Evolutionary conservation across 345 rosid genomes (phyloP), one percentile per base, ranked within the genome.

Genomic region (Iberis pinnata): DNA sequence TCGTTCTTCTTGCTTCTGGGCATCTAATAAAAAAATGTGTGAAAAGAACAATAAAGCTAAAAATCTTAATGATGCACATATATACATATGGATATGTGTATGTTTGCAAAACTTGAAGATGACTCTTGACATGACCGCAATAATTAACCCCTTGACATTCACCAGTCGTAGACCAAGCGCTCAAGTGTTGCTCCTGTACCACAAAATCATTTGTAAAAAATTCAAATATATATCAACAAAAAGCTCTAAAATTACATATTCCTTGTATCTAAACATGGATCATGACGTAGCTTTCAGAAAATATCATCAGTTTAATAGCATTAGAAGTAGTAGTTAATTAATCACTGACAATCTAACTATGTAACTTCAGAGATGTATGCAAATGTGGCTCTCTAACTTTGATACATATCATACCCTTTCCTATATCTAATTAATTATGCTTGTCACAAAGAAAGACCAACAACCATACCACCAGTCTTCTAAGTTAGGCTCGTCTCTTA

Each of bases 91-190:
- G 11, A 37, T 37, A 49, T 14, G 24, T 37, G 53, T 24, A 45
- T 47, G 35, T 49, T 48, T 60, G 18, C 25, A 19, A 44, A 57
- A 84, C 95, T 83, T 85, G 95, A 33, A 85, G 89, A 78, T 85
- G 95, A 70, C 95, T 85, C 76, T 85, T 85, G 20, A 85, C 89
- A 72, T 85, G 95, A 53, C n/a, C n/a, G 95, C 80, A 49, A 85
- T 82, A 72, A 76, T 78, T 43, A 85, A 83, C 31, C 83, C 95
- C 65, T 80, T 75, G 63, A 82, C 74, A 67, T 82, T 77, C 95
- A 85, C 82, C 77, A 78, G 29, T 50, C 82, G 87, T 73, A 80
- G 89, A 63, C 82, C 95, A 73, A 82, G 70, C 65, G 70, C 65
- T 85, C 82, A 3, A 89, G 95, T 25, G 95, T 85, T 73, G 95